Percentiles rank a stretch among this genome's conserved stretches.
Conservation (phyloP, 305 asterid genomes). For the Fraxinus baroniana region DNA sequence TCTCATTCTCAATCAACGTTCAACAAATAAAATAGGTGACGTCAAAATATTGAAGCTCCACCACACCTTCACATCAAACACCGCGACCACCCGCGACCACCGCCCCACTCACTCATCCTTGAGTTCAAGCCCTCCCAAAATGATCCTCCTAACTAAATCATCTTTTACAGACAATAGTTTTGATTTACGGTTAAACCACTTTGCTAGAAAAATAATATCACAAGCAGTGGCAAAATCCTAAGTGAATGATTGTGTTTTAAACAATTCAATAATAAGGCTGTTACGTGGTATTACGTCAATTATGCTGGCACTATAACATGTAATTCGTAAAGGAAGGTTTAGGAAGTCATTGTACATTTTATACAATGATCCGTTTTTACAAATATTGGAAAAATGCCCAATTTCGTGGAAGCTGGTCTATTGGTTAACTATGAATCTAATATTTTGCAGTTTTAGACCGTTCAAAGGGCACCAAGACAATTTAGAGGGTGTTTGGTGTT, state of each 20-base stretch:
- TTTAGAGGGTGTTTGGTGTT: too few relatives aligned
- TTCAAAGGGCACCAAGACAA: not conserved
- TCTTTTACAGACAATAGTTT: not conserved
- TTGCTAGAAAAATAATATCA: too few relatives aligned
- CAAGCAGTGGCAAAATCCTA: too few relatives aligned
- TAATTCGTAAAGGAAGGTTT: too few relatives aligned
- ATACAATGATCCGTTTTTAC: not conserved
- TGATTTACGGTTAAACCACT: not conserved
- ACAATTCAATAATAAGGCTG: too few relatives aligned
- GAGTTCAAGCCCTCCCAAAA: not conserved
- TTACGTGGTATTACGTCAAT: too few relatives aligned
- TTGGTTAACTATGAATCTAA: not conserved
- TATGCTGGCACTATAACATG: too few relatives aligned
- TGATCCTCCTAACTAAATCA: not conserved
- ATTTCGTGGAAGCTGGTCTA: not conserved
- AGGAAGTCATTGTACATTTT: not conserved
- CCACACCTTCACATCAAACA: slow-evolving; percentile 35
- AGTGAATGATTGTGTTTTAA: too few relatives aligned
- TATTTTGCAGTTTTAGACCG: not conserved
- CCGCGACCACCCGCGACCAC: not conserved
- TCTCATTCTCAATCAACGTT: slow-evolving; percentile 22
- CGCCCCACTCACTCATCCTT: not conserved
- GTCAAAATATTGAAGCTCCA: slow-evolving; percentile 31
- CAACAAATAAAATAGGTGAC: slow-evolving; percentile 12
- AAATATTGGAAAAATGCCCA: not conserved